Conservation (phyloP, 2,329 filamentous ascomycete genomes). For the Cladorrhinum sp. region DNA sequence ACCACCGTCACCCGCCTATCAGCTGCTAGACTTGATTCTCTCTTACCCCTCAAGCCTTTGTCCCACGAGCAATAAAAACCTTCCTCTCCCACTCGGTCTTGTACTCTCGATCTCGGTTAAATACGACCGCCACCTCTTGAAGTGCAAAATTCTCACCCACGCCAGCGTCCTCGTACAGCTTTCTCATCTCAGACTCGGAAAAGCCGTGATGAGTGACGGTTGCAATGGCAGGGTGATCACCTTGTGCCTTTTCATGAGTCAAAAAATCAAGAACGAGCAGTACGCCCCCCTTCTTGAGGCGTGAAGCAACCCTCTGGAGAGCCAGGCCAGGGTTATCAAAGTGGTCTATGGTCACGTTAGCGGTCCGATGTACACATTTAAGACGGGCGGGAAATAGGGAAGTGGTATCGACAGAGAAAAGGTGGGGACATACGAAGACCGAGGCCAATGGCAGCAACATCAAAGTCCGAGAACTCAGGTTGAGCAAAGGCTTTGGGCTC, state of each 20-base stretch:
- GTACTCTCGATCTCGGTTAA: conserved; percentile 34
- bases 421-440: conserved; percentile 21
- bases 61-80: conserved; percentile 51
- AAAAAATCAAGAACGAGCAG: conserved; percentile 68
- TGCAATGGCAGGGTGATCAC: conserved; percentile 30
- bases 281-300: conserved; percentile 63
- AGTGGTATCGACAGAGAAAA: neutral
- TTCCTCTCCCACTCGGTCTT: conserved; percentile 39
- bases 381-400: neutral
- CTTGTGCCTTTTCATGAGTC: conserved; percentile 45
- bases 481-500: conserved; percentile 55
- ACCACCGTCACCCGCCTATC: too few species aligned
- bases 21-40: too few species aligned
- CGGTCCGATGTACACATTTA: too few species aligned
- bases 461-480: conserved; percentile 65
- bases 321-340: conserved; percentile 63
- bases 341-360: conserved; percentile 46
- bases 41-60: conserved; percentile 31
- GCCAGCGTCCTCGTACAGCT: conserved; percentile 64
- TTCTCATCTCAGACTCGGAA: conserved; percentile 53
- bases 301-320: conserved; percentile 55
- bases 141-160: conserved; percentile 56
- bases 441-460: conserved; percentile 57
- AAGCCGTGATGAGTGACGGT: conserved; percentile 68
- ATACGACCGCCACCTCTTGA: conserved; percentile 34